Base-by-base conservation (phyloP, 2,329 filamentous ascomycete species). In the Alternaria solani region DNA sequence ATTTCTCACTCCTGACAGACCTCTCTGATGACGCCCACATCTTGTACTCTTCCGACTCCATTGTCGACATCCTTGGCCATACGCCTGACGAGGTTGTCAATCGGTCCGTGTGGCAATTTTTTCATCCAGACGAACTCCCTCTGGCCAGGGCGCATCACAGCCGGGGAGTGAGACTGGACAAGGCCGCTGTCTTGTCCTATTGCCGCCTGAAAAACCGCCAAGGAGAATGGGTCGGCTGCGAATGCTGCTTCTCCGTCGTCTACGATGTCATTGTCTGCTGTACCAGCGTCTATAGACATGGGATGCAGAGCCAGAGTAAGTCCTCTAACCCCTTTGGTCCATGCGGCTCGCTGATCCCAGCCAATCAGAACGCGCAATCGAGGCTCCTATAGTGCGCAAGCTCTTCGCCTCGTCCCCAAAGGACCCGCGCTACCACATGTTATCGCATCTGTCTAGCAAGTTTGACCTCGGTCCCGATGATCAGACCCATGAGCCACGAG, bases 241-340 rank as follows among this genome's bases (percentile, higher is more conserved):
- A 96, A 79, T 95, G 92, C 78, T 93, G 92, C 77, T 96, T 96
- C 76, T 95, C 92, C 5, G 85, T 96, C 42, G 93, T 96, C 43
- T 91, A 96, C 77, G 90, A 96, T 84, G 91, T 95, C 23, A 83
- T 96, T 78, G 91, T 96, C 49, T 92, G 91, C 41, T 93, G 91
- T 73, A 94, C 89, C 12, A 93, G 90, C 72, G 86, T 95, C 64
- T 96, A 95, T 75, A 84, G 85, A 53, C 82, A 84, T 55, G 88
- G 89, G 25, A 84, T 85, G 63, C 90, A 87, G 73, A 94, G 90
- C 70, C 86, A 92, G 72, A 89, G 92, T 95, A 84, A 79, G 91
- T 49, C 84, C 25, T 28, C 23, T 43, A 26, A 28, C n/a, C 39
- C 9, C 32, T 46, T 34, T 51, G 42, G 16, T 38, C 5, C 26